Evolutionary conservation across 2,329 filamentous ascomycete species (phyloP).

Genomic region (Botrytis paeoniae): DNA sequence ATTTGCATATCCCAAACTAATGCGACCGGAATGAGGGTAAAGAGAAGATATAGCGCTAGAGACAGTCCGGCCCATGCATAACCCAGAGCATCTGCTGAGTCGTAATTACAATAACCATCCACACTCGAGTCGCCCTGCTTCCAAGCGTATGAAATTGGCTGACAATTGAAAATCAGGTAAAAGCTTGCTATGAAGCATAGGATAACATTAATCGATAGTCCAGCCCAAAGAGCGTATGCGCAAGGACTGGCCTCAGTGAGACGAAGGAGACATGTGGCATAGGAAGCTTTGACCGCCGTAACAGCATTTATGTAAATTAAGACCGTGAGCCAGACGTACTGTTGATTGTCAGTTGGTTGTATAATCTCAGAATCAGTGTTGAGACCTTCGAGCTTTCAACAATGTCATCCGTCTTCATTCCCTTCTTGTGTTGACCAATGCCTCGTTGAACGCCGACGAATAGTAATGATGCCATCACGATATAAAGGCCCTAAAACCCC

Average conservation of each 20-base stretch:
- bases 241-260: slow-evolving; percentile 11
- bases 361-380: no score
- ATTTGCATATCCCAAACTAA: slow-evolving; percentile 21
- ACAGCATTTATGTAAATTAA: slow-evolving; percentile 16
- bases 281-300: slow-evolving; percentile 14
- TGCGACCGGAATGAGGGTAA: slow-evolving; percentile 11
- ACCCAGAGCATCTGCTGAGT: slow-evolving; percentile 10
- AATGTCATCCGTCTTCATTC: slow-evolving; percentile 1
- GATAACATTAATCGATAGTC: slow-evolving; percentile 11
- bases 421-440: slow-evolving; percentile 14
- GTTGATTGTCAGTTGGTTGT: neutral
- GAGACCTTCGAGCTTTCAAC: slow-evolving; percentile 16
- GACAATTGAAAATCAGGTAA: slow-evolving; percentile 18
- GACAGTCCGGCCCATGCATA: slow-evolving; percentile 16
- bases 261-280: slow-evolving; percentile 18
- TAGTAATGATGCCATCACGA: slow-evolving; percentile 17
- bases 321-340: slow-evolving; percentile 19
- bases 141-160: slow-evolving; percentile 17
- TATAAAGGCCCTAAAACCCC: slow-evolving; percentile 3
- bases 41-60: slow-evolving; percentile 11
- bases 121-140: slow-evolving; percentile 5
- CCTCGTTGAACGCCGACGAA: slow-evolving; percentile 17
- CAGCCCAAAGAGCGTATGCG: slow-evolving; percentile 14
- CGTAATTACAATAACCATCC: slow-evolving; percentile 14
- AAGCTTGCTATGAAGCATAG: slow-evolving; percentile 16